These are phyloP conservation scores for Tulasnella sp. DNA, from an alignment of 768 basidiomycete genomes.

Conservation along the genomic window DNA sequence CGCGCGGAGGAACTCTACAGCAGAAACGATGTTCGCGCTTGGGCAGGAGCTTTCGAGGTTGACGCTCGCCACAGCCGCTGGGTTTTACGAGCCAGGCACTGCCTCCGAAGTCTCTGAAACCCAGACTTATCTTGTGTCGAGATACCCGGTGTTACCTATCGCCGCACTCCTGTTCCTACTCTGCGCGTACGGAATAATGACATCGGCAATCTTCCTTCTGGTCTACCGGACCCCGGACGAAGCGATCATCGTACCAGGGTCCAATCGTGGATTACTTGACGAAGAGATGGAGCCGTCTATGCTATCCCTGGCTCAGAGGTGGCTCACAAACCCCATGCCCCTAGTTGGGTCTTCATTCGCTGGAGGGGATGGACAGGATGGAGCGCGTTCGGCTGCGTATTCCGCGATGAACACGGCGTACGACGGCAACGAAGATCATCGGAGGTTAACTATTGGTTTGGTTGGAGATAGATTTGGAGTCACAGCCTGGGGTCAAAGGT, in stretches of 20 bases:
- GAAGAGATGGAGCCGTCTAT: neutral
- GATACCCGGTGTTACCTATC: too few relatives aligned
- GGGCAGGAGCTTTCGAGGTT: neutral
- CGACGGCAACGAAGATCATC: neutral
- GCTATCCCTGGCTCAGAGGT: neutral
- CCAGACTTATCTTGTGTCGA: neutral
- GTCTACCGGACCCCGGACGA: too few relatives aligned
- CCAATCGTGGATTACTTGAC: neutral
- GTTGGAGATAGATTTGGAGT: neutral
- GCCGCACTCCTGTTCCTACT: too few relatives aligned
- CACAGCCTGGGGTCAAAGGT: neutral
- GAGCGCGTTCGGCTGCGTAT: neutral
- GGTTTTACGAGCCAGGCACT: neutral
- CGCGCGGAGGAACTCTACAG: neutral
- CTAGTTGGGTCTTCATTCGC: too few relatives aligned
- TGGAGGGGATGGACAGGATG: neutral
- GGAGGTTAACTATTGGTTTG: neutral
- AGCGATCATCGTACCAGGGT: too few relatives aligned
- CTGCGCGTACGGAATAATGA: too few relatives aligned
- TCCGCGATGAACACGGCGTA: neutral
- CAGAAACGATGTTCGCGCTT: neutral
- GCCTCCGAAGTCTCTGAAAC: neutral
- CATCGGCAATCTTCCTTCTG: too few relatives aligned
- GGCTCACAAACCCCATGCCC: neutral
- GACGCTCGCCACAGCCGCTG: neutral